Conservation (phyloP, 1,284 basidiomycete genomes). For the Apiotrichum siamense region DNA sequence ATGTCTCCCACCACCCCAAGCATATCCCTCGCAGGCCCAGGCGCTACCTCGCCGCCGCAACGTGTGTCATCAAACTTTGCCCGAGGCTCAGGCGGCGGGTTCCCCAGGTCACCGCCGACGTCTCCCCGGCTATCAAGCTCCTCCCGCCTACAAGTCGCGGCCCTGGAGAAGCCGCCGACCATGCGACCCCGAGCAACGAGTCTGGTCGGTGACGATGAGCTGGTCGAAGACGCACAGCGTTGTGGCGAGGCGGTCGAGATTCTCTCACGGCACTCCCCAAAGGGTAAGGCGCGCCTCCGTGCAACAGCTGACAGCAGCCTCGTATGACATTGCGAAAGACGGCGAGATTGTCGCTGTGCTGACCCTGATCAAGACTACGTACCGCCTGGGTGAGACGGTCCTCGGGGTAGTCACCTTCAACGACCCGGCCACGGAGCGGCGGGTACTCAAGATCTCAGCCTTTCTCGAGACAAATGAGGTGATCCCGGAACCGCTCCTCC, state of each 20-base stretch:
- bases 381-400: conserved; percentile 82
- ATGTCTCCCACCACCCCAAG: neutral
- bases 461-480: conserved; percentile 78
- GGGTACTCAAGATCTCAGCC: conserved; percentile 61
- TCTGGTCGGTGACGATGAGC: conserved; percentile 36
- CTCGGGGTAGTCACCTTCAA: conserved; percentile 82
- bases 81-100: no score
- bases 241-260: conserved; percentile 89
- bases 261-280: conserved; percentile 76
- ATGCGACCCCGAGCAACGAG: conserved; percentile 20
- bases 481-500: conserved; percentile 56
- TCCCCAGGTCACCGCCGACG: neutral
- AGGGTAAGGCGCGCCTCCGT: conserved; percentile 55
- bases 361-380: conserved; percentile 84
- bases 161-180: neutral
- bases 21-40: neutral
- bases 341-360: conserved; percentile 77
- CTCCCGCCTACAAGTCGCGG: neutral
- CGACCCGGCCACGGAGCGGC: conserved; percentile 40
- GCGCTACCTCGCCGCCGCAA: neutral
- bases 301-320: conserved; percentile 53
- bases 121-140: conserved; percentile 2
- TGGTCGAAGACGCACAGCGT: conserved; percentile 47
- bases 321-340: conserved; percentile 88
- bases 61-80: no score